Conservation (phyloP, 352 stramenopile species). For the Pythium insidiosum region DNA sequence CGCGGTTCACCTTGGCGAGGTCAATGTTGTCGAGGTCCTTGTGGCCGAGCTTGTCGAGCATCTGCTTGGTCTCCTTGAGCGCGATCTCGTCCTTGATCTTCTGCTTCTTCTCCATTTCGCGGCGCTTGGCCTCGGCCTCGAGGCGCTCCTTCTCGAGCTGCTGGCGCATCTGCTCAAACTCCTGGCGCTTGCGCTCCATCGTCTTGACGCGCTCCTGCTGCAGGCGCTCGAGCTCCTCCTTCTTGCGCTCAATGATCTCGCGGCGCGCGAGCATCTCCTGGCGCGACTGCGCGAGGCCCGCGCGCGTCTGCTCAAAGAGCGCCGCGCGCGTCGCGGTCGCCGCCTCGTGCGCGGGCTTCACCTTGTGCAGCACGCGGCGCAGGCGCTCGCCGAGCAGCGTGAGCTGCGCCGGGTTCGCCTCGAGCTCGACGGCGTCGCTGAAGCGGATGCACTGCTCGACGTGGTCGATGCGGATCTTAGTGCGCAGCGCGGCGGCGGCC, state of each 20-base stretch:
- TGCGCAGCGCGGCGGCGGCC: slow-evolving; percentile 36
- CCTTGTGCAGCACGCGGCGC: slow-evolving; percentile 45
- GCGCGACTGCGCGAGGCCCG: slow-evolving; percentile 65
- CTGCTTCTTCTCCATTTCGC: slow-evolving; percentile 92
- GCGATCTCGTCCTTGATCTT: slow-evolving; percentile 95
- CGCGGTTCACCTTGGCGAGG: slow-evolving; percentile 67
- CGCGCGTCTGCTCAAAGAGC: slow-evolving; percentile 76
- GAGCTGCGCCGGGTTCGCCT: slow-evolving; percentile 72
- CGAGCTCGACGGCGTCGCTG: slow-evolving; percentile 68
- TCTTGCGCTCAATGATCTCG: slow-evolving; percentile 94
- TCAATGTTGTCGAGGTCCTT: slow-evolving; percentile 62
- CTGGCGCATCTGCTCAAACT: slow-evolving; percentile 61
- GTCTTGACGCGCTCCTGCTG: slow-evolving; percentile 89
- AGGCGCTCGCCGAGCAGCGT: slow-evolving; percentile 64
- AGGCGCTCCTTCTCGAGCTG: slow-evolving; percentile 78
- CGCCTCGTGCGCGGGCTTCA: slow-evolving; percentile 15
- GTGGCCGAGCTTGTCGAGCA: slow-evolving; percentile 73
- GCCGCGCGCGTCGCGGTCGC: slow-evolving; percentile 23
- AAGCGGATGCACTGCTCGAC: slow-evolving; percentile 80
- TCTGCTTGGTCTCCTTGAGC: slow-evolving; percentile 83
- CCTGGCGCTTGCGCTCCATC: slow-evolving; percentile 73
- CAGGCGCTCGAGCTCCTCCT: slow-evolving; percentile 94
- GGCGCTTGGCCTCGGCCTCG: slow-evolving; percentile 61
- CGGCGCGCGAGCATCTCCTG: slow-evolving; percentile 86
- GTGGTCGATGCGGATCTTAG: slow-evolving; percentile 81